phyloP scores from a whole-genome alignment of 345 rosid species.

The Fremontodendron californicum region DNA sequence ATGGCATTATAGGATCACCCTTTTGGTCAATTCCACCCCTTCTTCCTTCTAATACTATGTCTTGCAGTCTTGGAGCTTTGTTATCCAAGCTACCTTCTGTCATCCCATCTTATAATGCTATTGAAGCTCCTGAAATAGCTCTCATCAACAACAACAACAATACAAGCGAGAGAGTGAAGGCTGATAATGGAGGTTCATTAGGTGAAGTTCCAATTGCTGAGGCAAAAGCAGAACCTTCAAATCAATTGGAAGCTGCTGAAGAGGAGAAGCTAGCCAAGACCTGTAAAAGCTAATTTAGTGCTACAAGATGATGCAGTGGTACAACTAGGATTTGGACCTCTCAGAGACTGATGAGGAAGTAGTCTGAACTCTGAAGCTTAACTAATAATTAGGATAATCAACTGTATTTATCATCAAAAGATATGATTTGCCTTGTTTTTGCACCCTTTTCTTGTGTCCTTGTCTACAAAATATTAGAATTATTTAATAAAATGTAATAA shows the following conservation, averaged over 20 bases:
- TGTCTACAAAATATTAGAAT: background rate
- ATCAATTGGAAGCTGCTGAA: constrained; percentile 24
- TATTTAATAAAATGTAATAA: background rate
- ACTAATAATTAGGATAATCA: constrained; percentile 29
- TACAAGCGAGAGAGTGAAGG: constrained; percentile 13
- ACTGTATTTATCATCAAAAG: constrained; percentile 10
- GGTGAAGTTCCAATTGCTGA: constrained; percentile 5
- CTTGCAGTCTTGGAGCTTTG: constrained; percentile 48
- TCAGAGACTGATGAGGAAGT: constrained; percentile 15
- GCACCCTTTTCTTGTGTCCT: background rate
- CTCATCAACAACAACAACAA: constrained; percentile 21
- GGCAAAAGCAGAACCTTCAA: constrained; percentile 22
- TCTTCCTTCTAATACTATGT: constrained; percentile 39
- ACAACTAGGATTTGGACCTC: constrained; percentile 20
- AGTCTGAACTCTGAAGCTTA: constrained; percentile 15
- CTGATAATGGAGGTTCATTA: background rate
- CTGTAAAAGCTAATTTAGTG: constrained; percentile 14
- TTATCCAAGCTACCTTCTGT: constrained; percentile 49
- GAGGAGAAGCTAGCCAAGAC: constrained; percentile 23
- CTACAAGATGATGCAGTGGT: constrained; percentile 3
- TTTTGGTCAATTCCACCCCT: constrained; percentile 46
- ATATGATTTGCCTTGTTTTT: background rate
- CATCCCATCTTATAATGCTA: constrained; percentile 27
- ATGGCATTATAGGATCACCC: constrained; percentile 29
- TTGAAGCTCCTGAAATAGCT: constrained; percentile 25